phyloP scores from a whole-genome alignment of 1,284 basidiomycete genomes.

The Apiotrichum akiyoshidainum region DNA sequence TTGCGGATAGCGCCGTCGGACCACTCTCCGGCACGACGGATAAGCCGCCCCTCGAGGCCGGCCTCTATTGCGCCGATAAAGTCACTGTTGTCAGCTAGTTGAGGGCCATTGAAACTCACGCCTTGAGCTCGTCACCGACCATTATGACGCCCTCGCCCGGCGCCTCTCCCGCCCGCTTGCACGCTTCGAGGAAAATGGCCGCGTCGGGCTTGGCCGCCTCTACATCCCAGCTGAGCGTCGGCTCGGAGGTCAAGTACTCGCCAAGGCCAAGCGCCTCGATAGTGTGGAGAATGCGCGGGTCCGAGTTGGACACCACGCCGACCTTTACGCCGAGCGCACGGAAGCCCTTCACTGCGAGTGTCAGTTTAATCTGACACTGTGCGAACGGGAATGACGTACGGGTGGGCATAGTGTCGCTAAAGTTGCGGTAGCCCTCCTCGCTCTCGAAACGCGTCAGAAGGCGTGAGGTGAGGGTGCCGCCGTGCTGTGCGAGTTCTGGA shows the following conservation, averaged over 20 bases:
- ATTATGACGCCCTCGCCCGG: slow-evolving; percentile 43
- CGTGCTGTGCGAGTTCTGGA: slow-evolving; percentile 28
- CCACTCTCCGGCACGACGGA: slow-evolving; percentile 45
- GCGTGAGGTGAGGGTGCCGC: slow-evolving; percentile 23
- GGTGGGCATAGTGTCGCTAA: slow-evolving; percentile 41
- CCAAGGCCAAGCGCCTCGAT: slow-evolving; percentile 40
- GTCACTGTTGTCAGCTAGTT: slow-evolving; percentile 28
- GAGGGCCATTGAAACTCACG: slow-evolving; percentile 35
- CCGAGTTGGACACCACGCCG: slow-evolving; percentile 48
- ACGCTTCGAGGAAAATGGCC: slow-evolving; percentile 41
- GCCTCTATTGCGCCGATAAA: slow-evolving; percentile 39
- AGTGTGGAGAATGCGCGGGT: slow-evolving; percentile 41
- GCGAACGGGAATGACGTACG: slow-evolving; percentile 23
- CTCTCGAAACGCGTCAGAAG: slow-evolving; percentile 46
- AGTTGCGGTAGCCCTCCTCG: slow-evolving; percentile 44
- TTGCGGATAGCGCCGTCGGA: slow-evolving; percentile 45
- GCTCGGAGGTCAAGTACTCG: slow-evolving; percentile 34
- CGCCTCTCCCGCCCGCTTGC: slow-evolving; percentile 24
- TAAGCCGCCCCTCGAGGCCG: slow-evolving; percentile 41
- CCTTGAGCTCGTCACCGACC: slow-evolving; percentile 51
- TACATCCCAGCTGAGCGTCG: slow-evolving; percentile 46
- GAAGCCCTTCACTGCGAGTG: slow-evolving; percentile 34
- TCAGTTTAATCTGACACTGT: neutral
- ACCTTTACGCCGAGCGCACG: slow-evolving; percentile 38
- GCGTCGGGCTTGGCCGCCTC: slow-evolving; percentile 44